phyloP scores from a whole-genome alignment of 2,329 filamentous ascomycete species.

The Chaetomium strumarium region DNA sequence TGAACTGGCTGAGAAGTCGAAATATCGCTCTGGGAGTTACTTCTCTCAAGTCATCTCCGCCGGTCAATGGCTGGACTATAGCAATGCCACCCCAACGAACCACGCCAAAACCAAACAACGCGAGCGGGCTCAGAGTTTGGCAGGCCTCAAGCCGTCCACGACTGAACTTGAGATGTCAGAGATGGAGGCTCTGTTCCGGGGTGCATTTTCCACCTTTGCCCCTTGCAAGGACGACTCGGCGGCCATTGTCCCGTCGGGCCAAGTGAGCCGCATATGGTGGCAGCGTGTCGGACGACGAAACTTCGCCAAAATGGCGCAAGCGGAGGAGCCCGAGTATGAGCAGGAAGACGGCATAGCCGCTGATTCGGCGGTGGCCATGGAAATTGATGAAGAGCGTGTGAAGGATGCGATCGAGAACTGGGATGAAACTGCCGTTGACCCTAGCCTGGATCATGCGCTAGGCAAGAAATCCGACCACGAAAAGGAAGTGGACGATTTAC shows the following conservation, averaged over 20 bases:
- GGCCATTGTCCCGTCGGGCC: constrained; percentile 61
- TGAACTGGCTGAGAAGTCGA: constrained; percentile 44
- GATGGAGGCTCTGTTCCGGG: constrained; percentile 68
- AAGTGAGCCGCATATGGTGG: constrained; percentile 71
- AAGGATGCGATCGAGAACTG: constrained; percentile 52
- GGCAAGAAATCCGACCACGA: constrained; percentile 48
- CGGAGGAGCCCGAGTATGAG: constrained; percentile 36
- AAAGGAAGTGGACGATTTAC: constrained; percentile 61
- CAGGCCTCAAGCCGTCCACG: constrained; percentile 50
- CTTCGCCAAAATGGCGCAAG: constrained; percentile 59
- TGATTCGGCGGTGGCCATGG: constrained; percentile 29
- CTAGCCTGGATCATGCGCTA: constrained; percentile 48
- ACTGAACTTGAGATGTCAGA: constrained; percentile 56
- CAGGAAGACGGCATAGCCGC: constrained; percentile 33
- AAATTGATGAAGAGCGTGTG: constrained; percentile 47
- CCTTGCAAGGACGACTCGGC: constrained; percentile 68
- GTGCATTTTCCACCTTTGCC: constrained; percentile 75
- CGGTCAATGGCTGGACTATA: constrained; percentile 66
- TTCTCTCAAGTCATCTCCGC: constrained; percentile 59
- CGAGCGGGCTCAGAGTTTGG: constrained; percentile 64
- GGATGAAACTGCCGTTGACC: constrained; percentile 54
- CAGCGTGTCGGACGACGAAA: constrained; percentile 60
- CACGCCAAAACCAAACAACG: constrained; percentile 58
- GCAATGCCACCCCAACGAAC: constrained; percentile 54
- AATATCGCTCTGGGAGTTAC: constrained; percentile 53